phyloP scores from a whole-genome alignment of 192 early-diverging fungal genomes.

The Dissophora ornata region DNA sequence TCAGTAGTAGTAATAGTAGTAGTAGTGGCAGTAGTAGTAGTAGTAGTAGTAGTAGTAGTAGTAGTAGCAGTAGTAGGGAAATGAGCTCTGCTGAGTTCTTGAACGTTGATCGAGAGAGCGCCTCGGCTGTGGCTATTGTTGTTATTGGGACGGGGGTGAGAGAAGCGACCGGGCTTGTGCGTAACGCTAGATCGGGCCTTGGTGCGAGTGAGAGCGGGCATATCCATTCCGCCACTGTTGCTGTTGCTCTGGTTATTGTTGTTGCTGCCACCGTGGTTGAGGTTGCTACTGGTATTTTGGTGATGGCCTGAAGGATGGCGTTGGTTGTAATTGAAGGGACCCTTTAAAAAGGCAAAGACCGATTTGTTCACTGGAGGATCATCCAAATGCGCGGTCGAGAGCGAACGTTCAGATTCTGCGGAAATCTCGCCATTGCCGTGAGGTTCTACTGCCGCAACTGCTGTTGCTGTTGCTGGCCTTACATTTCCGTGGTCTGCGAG shows the following conservation, averaged over 20 bases:
- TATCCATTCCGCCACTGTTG: background rate
- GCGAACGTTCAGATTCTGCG: background rate
- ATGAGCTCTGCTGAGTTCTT: too few species aligned
- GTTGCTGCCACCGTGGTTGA: background rate
- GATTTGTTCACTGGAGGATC: slow-evolving; percentile 8
- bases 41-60: background rate
- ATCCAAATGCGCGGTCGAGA: slow-evolving; percentile 16
- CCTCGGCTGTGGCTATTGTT: background rate
- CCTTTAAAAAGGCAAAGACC: slow-evolving; percentile 28
- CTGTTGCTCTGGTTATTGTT: background rate
- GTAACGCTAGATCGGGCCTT: slow-evolving; percentile 24
- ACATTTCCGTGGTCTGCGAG: too few species aligned
- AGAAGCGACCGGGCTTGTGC: background rate
- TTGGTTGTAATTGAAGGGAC: background rate
- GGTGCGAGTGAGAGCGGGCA: slow-evolving; percentile 25
- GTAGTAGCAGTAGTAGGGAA: background rate
- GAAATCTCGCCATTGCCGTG: background rate
- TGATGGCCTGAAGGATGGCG: background rate
- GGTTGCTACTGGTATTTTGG: background rate
- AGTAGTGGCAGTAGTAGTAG: background rate
- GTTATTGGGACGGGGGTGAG: background rate
- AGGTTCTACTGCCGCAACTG: too few species aligned
- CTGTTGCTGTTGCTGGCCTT: background rate
- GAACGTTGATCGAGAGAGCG: slow-evolving; percentile 2
- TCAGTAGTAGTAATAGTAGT: background rate